Conservation (phyloP, 768 basidiomycete genomes). For the Suillus subluteus region DNA sequence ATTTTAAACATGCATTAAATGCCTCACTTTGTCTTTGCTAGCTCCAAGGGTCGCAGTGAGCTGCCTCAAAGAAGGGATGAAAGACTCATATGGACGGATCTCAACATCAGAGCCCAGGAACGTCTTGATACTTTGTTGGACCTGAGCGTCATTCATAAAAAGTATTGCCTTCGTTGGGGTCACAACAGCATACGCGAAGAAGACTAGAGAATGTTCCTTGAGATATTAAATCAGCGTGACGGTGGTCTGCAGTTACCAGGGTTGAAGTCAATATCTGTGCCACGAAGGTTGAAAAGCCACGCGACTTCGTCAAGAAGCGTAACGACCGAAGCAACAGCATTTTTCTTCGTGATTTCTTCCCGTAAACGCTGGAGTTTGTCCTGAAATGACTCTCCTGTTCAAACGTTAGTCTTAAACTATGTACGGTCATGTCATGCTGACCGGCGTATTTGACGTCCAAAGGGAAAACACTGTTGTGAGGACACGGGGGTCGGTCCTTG, state of each 20-base stretch:
- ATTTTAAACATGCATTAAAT: slow-evolving; percentile 26
- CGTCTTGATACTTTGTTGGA: slow-evolving; percentile 42
- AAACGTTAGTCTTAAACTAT: not conserved
- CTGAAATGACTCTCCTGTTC: slow-evolving; percentile 56
- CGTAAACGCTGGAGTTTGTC: slow-evolving; percentile 73
- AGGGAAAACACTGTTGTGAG: slow-evolving; percentile 66
- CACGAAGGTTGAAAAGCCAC: slow-evolving; percentile 93
- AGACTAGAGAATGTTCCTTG: slow-evolving; percentile 50
- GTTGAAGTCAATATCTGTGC: slow-evolving; percentile 90
- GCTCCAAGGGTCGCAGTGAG: slow-evolving; percentile 43
- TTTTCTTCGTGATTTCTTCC: slow-evolving; percentile 62
- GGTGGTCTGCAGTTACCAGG: slow-evolving; percentile 46
- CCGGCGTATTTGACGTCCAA: slow-evolving; percentile 80
- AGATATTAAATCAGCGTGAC: slow-evolving; percentile 8
- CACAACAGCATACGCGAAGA: slow-evolving; percentile 90
- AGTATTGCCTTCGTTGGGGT: slow-evolving; percentile 59
- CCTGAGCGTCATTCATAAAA: slow-evolving; percentile 63
- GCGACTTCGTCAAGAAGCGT: slow-evolving; percentile 94
- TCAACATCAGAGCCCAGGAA: slow-evolving; percentile 64
- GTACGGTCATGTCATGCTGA: slow-evolving; percentile 20
- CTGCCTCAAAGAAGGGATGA: slow-evolving; percentile 65
- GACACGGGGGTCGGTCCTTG: slow-evolving; percentile 64
- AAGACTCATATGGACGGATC: slow-evolving; percentile 69
- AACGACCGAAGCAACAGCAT: slow-evolving; percentile 67
- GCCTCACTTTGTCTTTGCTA: slow-evolving; percentile 36